Evolutionary conservation across 192 early-diverging fungal species (phyloP), one percentile per base, ranked within the genome.

Genomic region (Phycomyces nitens): DNA sequence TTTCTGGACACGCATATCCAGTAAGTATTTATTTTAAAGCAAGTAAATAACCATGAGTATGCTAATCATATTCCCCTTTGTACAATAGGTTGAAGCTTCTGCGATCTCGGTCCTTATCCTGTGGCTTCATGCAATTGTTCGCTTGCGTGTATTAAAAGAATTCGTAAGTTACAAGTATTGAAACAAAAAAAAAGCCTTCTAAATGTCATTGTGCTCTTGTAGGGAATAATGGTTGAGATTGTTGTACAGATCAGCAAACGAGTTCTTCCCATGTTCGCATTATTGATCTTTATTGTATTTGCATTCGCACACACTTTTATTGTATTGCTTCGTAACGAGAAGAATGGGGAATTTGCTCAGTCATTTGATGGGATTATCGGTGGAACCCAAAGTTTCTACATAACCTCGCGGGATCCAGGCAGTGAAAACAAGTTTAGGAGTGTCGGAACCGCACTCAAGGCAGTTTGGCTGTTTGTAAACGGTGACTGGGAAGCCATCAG

Each of bases 211-310:
- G 3, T 47, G 44, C 12, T 26, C 39, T 12, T 23, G 3, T 27
- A 62, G 61, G 61, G 61, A 41, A 41, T 53, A 22, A 52, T 44
- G 5, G 51, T 63, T 23, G 61, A 63, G n/a, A 63, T 53, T 14
- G 40, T 63, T 8, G 52, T 63, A 39, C 62, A 63, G 12, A 27
- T 63, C 6, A 53, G 34, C 39, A 53, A 53, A 41, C 51, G 53
- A 4, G 22, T 63, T 15, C 10, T 41, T 15, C 51, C 62, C n/a
- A 40, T 63, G 10, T 24, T 63, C 7, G 8, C 34, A 10, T 53
- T 63, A 2, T 34, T 63, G 62, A 5, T 63, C 14, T 9, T 63
- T 5, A 39, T 54, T 43, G 34, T 63, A 16, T 27, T 53, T 63
- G 62, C 62, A 22, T 63, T 63, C 15, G 27, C 62, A 5, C 62